phyloP scores from a whole-genome alignment of 2,329 filamentous ascomycete species.

The Paraphoma sp. region DNA sequence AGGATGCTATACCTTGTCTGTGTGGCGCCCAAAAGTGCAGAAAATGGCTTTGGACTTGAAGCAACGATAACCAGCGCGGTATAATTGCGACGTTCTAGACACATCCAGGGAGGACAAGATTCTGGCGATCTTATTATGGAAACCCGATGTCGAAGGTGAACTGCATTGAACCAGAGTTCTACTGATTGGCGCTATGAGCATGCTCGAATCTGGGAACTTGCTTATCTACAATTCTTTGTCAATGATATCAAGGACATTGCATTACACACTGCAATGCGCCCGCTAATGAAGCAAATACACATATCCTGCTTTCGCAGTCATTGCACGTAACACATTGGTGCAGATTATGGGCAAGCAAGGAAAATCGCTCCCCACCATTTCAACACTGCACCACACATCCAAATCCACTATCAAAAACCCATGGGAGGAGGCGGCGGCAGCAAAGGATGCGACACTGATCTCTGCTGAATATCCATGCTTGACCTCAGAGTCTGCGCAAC shows the following conservation, averaged over 20 bases:
- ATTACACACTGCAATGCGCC: neutral
- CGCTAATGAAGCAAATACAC: too few relatives aligned
- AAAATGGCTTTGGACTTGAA: constrained; percentile 68
- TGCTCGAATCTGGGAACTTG: neutral
- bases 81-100: too few relatives aligned
- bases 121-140: too few relatives aligned
- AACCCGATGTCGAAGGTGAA: too few relatives aligned
- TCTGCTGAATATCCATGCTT: neutral
- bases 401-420: neutral
- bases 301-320: too few relatives aligned
- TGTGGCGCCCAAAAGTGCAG: constrained; percentile 73
- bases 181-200: neutral
- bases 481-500: neutral
- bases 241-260: neutral
- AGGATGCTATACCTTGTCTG: constrained; percentile 53
- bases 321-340: too few relatives aligned
- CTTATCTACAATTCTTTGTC: neutral
- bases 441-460: neutral
- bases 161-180: too few relatives aligned
- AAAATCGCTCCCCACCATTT: too few relatives aligned
- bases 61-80: neutral
- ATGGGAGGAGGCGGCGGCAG: neutral
- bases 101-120: too few relatives aligned
- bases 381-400: too few relatives aligned
- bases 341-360: too few relatives aligned